Percentiles rank a stretch among this genome's conserved stretches.
Conservation (phyloP, 2,329 filamentous ascomycete species). For the Purpureocillium takamizusanense region DNA sequence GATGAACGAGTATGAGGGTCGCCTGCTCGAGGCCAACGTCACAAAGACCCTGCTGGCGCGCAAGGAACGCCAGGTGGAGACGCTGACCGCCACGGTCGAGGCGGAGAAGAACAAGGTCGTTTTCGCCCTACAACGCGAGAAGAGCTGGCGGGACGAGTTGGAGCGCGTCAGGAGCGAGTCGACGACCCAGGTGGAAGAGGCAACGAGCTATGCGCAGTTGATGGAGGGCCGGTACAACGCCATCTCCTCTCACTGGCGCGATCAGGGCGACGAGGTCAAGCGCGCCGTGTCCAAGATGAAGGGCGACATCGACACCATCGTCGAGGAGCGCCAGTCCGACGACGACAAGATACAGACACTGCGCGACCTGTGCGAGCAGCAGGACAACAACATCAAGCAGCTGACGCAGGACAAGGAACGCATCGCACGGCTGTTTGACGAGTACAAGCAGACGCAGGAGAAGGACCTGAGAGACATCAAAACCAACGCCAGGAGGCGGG, state of each 20-base stretch:
- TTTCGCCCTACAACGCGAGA: conserved; percentile 51
- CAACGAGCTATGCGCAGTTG: conserved; percentile 53
- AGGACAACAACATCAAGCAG: conserved; percentile 57
- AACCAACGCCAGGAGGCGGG: conserved; percentile 43
- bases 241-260: conserved; percentile 57
- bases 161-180: conserved; percentile 52
- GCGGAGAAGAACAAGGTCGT: conserved; percentile 53
- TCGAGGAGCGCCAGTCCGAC: conserved; percentile 47
- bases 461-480: conserved; percentile 52
- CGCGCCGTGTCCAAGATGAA: conserved; percentile 39
- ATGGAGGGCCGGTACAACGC: conserved; percentile 63
- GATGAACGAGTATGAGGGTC: conserved; percentile 58
- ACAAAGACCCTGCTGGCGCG: conserved; percentile 62
- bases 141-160: conserved; percentile 52
- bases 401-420: conserved; percentile 52
- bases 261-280: conserved; percentile 55
- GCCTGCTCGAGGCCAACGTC: conserved; percentile 60
- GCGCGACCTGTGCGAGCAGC: conserved; percentile 63
- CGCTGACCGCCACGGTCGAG: conserved; percentile 55
- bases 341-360: conserved; percentile 56
- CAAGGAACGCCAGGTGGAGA: conserved; percentile 67
- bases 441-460: conserved; percentile 57
- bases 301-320: conserved; percentile 44
- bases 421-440: conserved; percentile 50
- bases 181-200: conserved; percentile 55